Conservation (phyloP, 495 filamentous ascomycete genomes). For the Trichoderma virens region DNA sequence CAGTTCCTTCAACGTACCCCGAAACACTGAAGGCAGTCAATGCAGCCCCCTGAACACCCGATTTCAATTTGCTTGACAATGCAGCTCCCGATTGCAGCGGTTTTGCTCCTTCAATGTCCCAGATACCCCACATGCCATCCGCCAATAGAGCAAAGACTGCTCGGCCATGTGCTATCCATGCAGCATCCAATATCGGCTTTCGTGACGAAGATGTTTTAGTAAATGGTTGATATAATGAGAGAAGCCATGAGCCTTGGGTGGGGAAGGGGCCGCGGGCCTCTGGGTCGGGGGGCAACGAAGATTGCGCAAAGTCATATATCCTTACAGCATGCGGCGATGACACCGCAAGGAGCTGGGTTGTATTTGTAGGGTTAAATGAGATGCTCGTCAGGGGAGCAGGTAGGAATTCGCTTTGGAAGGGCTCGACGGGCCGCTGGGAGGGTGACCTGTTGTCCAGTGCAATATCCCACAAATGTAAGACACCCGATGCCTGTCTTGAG, state of each 20-base stretch:
- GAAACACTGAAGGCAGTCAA: constrained; percentile 59
- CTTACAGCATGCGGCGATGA: constrained; percentile 62
- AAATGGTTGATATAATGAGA: constrained; percentile 65
- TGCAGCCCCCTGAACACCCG: constrained; percentile 56
- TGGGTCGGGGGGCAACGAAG: constrained; percentile 38
- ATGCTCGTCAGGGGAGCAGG: constrained; percentile 57
- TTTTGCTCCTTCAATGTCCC: constrained; percentile 71
- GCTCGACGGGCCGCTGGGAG: constrained; percentile 36
- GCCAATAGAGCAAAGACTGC: constrained; percentile 67
- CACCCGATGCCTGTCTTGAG: constrained; percentile 60
- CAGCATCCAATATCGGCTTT: constrained; percentile 71
- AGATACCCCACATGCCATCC: constrained; percentile 91
- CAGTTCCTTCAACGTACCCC: constrained; percentile 54
- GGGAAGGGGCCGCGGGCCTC: constrained; percentile 41
- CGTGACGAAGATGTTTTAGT: constrained; percentile 41
- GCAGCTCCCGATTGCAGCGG: constrained; percentile 35
- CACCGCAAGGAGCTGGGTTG: constrained; percentile 58
- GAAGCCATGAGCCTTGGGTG: constrained; percentile 53
- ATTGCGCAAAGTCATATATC: constrained; percentile 46
- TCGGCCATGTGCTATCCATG: constrained; percentile 75
- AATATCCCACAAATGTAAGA: constrained; percentile 40
- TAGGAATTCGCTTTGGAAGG: constrained; percentile 57
- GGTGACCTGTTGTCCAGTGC: constrained; percentile 30
- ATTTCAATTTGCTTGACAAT: constrained; percentile 49
- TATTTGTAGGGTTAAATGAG: constrained; percentile 61